Conservation (phyloP, 768 basidiomycete genomes). For the Coprinopsis strossmayeri region DNA sequence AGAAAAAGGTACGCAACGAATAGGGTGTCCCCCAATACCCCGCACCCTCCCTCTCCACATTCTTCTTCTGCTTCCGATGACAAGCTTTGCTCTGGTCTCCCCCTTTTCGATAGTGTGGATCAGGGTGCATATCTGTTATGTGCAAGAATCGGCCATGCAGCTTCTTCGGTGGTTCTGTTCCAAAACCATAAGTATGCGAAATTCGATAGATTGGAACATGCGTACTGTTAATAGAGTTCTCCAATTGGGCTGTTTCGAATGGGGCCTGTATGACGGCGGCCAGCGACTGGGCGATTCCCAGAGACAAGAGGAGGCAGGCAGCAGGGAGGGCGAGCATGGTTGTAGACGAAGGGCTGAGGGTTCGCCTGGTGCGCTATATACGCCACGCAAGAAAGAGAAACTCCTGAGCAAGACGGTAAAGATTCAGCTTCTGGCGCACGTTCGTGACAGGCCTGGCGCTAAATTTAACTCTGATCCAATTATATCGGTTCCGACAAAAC, state of each 20-base stretch:
- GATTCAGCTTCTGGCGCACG: neutral
- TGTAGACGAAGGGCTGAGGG: neutral
- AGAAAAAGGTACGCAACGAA: slow-evolving; percentile 40
- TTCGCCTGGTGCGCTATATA: neutral
- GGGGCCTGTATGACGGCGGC: slow-evolving; percentile 1
- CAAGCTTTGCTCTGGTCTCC: slow-evolving; percentile 58
- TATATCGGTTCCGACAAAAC: neutral
- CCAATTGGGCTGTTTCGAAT: neutral
- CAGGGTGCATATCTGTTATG: slow-evolving; percentile 82
- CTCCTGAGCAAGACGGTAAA: slow-evolving; percentile 2
- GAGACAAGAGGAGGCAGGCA: neutral
- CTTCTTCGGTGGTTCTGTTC: slow-evolving; percentile 30
- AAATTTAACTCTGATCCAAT: neutral
- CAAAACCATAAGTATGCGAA: slow-evolving; percentile 16
- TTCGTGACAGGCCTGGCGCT: neutral
- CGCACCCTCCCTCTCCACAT: slow-evolving; percentile 27
- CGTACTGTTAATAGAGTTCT: no score
- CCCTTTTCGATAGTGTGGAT: slow-evolving; percentile 51
- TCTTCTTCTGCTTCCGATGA: slow-evolving; percentile 56
- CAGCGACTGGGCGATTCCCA: neutral
- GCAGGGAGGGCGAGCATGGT: neutral
- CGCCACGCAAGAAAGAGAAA: neutral
- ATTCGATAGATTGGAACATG: neutral
- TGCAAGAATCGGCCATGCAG: slow-evolving; percentile 73
- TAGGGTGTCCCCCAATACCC: slow-evolving; percentile 64